phyloP scores from a whole-genome alignment of 2,329 filamentous ascomycete species.

The Colletotrichum sp. region DNA sequence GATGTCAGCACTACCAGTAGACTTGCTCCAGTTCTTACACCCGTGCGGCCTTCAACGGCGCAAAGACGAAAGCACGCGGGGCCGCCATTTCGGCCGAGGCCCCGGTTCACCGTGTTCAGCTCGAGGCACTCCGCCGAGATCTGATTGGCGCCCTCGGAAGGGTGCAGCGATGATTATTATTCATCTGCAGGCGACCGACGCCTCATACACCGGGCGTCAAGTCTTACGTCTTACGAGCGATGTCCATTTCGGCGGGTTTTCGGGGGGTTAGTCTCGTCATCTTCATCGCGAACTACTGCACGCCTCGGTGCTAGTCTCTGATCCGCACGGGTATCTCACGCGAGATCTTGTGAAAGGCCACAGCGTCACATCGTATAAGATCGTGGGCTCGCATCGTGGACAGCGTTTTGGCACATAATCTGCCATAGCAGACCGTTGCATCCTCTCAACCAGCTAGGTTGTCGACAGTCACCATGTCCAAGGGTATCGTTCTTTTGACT shows the following conservation, averaged over 20 bases:
- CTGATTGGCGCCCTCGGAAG: neutral
- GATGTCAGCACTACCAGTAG: neutral
- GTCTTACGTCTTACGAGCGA: neutral
- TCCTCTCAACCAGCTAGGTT: neutral
- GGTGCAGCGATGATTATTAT: neutral
- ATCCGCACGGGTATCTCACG: neutral
- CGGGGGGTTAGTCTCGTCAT: neutral
- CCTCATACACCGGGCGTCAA: neutral
- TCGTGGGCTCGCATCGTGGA: neutral
- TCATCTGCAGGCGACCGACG: neutral
- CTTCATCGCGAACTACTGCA: neutral
- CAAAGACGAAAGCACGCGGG: neutral
- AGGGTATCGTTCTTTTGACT: slow-evolving; percentile 28
- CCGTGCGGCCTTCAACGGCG: neutral
- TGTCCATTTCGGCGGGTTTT: neutral
- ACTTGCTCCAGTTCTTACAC: neutral
- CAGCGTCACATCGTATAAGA: neutral
- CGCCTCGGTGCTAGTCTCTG: neutral
- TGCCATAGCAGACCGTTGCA: neutral
- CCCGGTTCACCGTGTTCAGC: neutral
- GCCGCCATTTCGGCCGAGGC: neutral
- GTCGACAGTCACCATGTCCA: neutral
- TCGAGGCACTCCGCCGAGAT: neutral
- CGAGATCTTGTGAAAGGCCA: neutral
- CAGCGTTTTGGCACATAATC: neutral